Evolutionary conservation across 257 asterid species (phyloP), one percentile per base, ranked within the genome.

Genomic region (Ophiorrhiza pumila): DNA sequence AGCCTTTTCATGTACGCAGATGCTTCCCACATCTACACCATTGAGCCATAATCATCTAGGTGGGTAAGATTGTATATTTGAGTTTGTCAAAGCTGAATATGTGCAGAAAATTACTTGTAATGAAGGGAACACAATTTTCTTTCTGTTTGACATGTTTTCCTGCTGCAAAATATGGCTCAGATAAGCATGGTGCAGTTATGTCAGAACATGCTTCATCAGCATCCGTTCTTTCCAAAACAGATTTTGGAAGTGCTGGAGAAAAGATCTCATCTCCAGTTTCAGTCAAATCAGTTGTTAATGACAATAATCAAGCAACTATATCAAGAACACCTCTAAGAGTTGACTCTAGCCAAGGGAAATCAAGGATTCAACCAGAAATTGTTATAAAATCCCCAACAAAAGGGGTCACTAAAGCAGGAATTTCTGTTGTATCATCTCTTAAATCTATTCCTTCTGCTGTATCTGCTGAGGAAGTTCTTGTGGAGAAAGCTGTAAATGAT

Each of bases 11-110:
- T 57, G 58, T 29, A 56, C 56, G 47, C 61, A 49, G 72, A 68
- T 49, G 61, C 11, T 68, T 59, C 65, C 67, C 32, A 20, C 55
- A 13, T 13, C 68, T 66, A 27, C 71, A 4, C 23, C n/a, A 56
- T 46, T 58, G 11, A 72, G 76, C 22, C 56, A 55, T 29, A 75
- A n/a, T 49, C 71, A 79, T 64, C 50, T 65, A 74, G 85, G 83
- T 81, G 37, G 22, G 82, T 42, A 60, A 39, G 17, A 34, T 7
- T 65, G 25, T 65, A n/a, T 55, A 22, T 35, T 77, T 37, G 65
- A 35, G 68, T 18, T 78, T 49, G 14, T 50, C 13, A 68, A 46
- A n/a, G 42, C 46, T 64, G 60, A 68, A 29, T 46, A 7, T 3
- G 6, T 68, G 58, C 59, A n/a, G 59, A n/a, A 5, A 53, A 53